Evolutionary conservation across 805 yeast genomes (phyloP), one percentile per base, ranked within the genome.

Genomic region (Deakozyma indianensis): DNA sequence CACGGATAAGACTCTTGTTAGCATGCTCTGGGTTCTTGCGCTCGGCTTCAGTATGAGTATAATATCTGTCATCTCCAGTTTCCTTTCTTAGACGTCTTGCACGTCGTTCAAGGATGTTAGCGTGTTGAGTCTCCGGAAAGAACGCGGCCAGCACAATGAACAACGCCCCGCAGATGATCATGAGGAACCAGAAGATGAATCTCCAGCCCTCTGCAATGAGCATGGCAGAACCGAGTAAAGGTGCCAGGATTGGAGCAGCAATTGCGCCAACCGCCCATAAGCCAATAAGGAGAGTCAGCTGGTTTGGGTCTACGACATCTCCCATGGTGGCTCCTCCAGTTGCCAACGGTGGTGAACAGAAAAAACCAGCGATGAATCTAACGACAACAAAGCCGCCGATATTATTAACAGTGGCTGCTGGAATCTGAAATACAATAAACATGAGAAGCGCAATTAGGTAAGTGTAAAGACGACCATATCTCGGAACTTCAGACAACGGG

Each of bases 261-360:
- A 71, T 73, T 0, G 77, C 73, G 43, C 73, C 77, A 24, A 70
- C 52, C 20, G 76, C 64, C 80, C 81, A 77, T 3, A 64, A 47
- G 7, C 73, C 73, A 43, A 77, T 59, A 2, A 71, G 70, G 20
- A 69, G 49, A 2, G 80, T 75, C 35, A 68, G 57, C 45, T 60
- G 60, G 4, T 74, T 67, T 18, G 65, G 57, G 3, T 56, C 43
- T 23, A 71, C 56, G 42, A 77, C 59, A 56, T 78, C 83, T 24
- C 73, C 70, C 40, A 76, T 56, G 3, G 75, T 64, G 9, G 78
- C 83, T 48, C 76, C 80, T 41, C 79, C 81, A 20, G 77, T 74
- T 0, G 78, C 70, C 44, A 77, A 53, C 18, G 75, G 65, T 2
- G 83, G 80, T 2, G 77, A 68, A 11, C 78, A 72, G 47, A 74